Base-by-base conservation (phyloP, 1,284 basidiomycete species). In the Boletus sp. region DNA sequence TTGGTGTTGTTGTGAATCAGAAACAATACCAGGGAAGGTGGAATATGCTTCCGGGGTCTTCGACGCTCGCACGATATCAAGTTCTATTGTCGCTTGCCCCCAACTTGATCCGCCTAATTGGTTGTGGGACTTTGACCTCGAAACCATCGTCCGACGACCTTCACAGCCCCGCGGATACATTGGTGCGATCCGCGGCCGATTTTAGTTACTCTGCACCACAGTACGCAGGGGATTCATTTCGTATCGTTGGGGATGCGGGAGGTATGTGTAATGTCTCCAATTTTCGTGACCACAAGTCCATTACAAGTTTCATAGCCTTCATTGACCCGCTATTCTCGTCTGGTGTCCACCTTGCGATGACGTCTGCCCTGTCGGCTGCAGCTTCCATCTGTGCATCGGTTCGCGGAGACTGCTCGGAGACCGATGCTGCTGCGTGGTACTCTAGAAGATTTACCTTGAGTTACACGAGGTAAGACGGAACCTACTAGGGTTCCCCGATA, bases 191-290 rank as follows among this genome's bases (percentile, higher is more conserved):
- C 71, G 80, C 73, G 63, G 83, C 70, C 69, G 87, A 91, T 69
- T 91, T 84, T 64, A 88, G 86, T 65, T 91, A 91, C 68, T 84
- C 84, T 9, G 84, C 88, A 2, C 70, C 79, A 18, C 74, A 69
- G 4, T 90, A 91, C 63, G 84, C 82, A 12, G 86, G 85, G 0
- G 71, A 73, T 20, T 74, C 78, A 3, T 89, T 80, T 64, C 78
- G 88, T 56, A 80, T 91, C 45, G 72, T 86, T 18, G 88, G 89
- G 7, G 89, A 91, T 67, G 89, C 89, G 3, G 89, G 85, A 63
- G 86, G 89, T 88, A 45, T 24, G 58, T 37, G 15, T 12, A 53
- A 49, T 43, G 46, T 16, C 18, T 27, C 4, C 6, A 16, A 29
- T 27, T n/a, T 42, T 15, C 15, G n/a, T 20, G 39, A 37, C 11